Percentiles rank a stretch among this genome's conserved stretches.
Evolutionary conservation across 805 yeast species (phyloP).

Genomic region (Cyberlindnera lachancei): DNA sequence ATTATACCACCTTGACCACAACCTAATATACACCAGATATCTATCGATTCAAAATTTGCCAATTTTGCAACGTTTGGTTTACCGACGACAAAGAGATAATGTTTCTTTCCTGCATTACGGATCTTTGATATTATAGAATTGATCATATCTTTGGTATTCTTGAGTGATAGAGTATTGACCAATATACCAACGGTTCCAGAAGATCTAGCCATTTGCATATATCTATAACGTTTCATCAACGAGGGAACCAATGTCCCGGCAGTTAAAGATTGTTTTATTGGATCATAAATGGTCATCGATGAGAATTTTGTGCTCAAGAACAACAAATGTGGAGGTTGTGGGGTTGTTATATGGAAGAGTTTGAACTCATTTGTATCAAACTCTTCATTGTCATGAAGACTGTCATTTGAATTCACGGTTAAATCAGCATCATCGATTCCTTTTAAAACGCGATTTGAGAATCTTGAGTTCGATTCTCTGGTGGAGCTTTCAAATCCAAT

Average conservation of each 20-base stretch:
- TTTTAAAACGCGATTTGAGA: conserved; percentile 24
- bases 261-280: conserved; percentile 25
- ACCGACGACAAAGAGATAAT: conserved; percentile 92
- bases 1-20: conserved; percentile 93
- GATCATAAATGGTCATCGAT: conserved; percentile 43
- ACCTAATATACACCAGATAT: conserved; percentile 90
- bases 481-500: conserved; percentile 29
- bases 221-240: conserved; percentile 74
- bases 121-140: conserved; percentile 55
- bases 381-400: conserved; percentile 21
- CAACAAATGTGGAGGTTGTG: conserved; percentile 73
- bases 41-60: conserved; percentile 92
- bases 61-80: conserved; percentile 96
- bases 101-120: conserved; percentile 76
- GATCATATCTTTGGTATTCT: conserved; percentile 64
- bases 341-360: conserved; percentile 63
- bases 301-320: conserved; percentile 67
- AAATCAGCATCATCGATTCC: no score
- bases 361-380: conserved; percentile 37
- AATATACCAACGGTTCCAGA: conserved; percentile 90
- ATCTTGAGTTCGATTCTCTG: conserved; percentile 7
- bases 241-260: conserved; percentile 73
- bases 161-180: conserved; percentile 80
- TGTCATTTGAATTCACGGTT: no score
- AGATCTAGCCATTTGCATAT: conserved; percentile 81